These are phyloP conservation scores for Thermomucor indicae-seudaticae DNA, from an alignment of 371 early-diverging fungal genomes.

Conservation along the genomic window DNA sequence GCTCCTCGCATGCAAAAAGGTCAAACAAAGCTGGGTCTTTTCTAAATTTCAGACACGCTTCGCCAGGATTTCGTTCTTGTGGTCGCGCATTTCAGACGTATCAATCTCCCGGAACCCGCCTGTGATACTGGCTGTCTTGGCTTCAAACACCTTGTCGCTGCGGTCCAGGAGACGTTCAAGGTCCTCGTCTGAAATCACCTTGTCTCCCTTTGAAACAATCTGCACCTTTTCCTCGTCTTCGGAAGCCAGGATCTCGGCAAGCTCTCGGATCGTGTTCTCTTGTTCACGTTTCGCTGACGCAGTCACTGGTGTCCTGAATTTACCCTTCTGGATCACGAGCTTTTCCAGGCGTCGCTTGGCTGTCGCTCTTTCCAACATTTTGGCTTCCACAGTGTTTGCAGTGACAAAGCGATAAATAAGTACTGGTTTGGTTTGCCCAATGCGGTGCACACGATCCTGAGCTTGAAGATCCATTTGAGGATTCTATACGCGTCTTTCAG, in stretches of 20 bases:
- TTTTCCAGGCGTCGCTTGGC: constrained; percentile 90
- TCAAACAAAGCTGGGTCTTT: constrained; percentile 34
- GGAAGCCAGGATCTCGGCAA: constrained; percentile 70
- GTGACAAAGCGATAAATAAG: constrained; percentile 86
- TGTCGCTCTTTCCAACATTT: constrained; percentile 72
- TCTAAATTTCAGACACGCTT: constrained; percentile 30
- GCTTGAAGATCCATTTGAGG: constrained; percentile 98
- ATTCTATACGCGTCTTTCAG: constrained; percentile 51
- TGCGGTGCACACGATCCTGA: constrained; percentile 95
- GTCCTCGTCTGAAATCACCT: constrained; percentile 67
- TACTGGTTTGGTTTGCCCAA: constrained; percentile 93
- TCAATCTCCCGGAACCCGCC: constrained; percentile 45
- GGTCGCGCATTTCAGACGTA: constrained; percentile 30
- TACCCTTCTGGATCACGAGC: constrained; percentile 79
- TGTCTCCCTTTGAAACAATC: constrained; percentile 58
- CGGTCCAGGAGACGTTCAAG: constrained; percentile 68
- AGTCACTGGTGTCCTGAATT: constrained; percentile 57
- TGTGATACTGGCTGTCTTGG: constrained; percentile 18
- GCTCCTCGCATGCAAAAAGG: constrained; percentile 31
- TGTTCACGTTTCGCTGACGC: constrained; percentile 15
- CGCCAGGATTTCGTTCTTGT: constrained; percentile 42
- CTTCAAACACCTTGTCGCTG: constrained; percentile 53
- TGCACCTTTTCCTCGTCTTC: constrained; percentile 67
- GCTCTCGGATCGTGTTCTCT: constrained; percentile 50
- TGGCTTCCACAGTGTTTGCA: constrained; percentile 83